phyloP scores from a whole-genome alignment of 2,329 filamentous ascomycete genomes.

The Graphium sp. region DNA sequence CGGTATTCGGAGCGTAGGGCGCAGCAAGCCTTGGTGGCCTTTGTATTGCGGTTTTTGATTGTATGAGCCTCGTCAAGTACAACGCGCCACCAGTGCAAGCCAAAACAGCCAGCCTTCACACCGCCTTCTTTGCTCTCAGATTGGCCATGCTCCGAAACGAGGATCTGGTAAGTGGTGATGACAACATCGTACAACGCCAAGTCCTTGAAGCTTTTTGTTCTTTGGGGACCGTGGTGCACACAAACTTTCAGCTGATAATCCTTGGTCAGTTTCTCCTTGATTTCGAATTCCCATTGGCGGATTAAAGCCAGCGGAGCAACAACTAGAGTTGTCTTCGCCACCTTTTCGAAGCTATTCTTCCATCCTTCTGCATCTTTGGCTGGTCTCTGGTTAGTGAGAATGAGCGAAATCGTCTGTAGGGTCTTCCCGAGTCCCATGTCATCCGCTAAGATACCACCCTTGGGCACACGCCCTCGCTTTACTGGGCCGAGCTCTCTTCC shows the following conservation, averaged over 20 bases:
- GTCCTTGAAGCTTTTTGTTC: constrained; percentile 63
- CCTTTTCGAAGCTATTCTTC: constrained; percentile 50
- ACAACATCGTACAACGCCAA: constrained; percentile 83
- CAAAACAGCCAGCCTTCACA: constrained; percentile 69
- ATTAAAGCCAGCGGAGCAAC: constrained; percentile 88
- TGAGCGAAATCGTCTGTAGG: constrained; percentile 77
- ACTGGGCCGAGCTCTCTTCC: constrained; percentile 76
- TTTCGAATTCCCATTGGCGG: constrained; percentile 92
- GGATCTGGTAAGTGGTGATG: constrained; percentile 89
- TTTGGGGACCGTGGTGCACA: constrained; percentile 78
- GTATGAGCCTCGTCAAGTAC: constrained; percentile 95
- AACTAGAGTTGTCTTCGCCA: constrained; percentile 72
- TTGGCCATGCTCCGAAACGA: constrained; percentile 75
- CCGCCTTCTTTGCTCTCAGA: constrained; percentile 43
- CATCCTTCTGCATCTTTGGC: constrained; percentile 35
- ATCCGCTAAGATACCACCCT: constrained; percentile 88
- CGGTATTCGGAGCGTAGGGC: constrained; percentile 72
- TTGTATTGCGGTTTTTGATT: constrained; percentile 96
- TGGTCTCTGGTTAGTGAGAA: constrained; percentile 67
- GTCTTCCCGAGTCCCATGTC: constrained; percentile 98
- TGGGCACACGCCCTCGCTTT: constrained; percentile 68
- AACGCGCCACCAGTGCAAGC: constrained; percentile 84
- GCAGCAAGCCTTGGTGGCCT: constrained; percentile 84
- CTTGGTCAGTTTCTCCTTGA: constrained; percentile 61
- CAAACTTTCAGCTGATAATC: constrained; percentile 61